Evolutionary conservation across 495 filamentous ascomycete species (phyloP).

Genomic region (Penicillium bovifimosum): DNA sequence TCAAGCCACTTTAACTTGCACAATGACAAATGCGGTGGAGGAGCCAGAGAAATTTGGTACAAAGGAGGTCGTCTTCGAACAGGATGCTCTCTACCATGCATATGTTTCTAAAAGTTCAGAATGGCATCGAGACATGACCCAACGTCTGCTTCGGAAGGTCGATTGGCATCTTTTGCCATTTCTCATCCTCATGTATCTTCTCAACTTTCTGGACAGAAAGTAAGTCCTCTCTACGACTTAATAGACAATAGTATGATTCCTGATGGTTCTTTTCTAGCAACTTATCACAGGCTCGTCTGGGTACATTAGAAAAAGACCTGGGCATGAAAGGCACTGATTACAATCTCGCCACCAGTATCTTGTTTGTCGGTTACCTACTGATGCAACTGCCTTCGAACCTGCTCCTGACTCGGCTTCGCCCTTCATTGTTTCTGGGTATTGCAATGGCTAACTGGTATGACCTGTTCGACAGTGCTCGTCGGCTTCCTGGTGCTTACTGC

Average conservation of each 20-base stretch:
- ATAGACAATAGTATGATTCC: too few relatives aligned
- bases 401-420: slow-evolving; percentile 44
- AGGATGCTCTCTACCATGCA: slow-evolving; percentile 29
- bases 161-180: slow-evolving; percentile 56
- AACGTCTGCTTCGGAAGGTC: slow-evolving; percentile 52
- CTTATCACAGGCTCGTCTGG: slow-evolving; percentile 35
- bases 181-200: slow-evolving; percentile 65
- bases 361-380: slow-evolving; percentile 62
- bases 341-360: slow-evolving; percentile 57
- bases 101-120: slow-evolving; percentile 28
- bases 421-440: slow-evolving; percentile 27
- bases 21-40: slow-evolving; percentile 7
- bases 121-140: slow-evolving; percentile 33
- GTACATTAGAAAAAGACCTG: slow-evolving; percentile 43
- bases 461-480: slow-evolving; percentile 34
- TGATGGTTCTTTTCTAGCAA: slow-evolving; percentile 15
- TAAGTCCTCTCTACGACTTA: slow-evolving; percentile 5
- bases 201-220: slow-evolving; percentile 75
- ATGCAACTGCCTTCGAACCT: slow-evolving; percentile 59
- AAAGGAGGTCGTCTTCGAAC: slow-evolving; percentile 12
- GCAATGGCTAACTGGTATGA: slow-evolving; percentile 37
- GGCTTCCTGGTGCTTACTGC: slow-evolving; percentile 42
- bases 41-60: slow-evolving; percentile 6
- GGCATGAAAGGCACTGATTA: slow-evolving; percentile 45
- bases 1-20: too few relatives aligned